A percentile compares a stretch with the other conserved stretches of the same genome.
Evolutionary conservation across 2,329 filamentous ascomycete species (phyloP).

Genomic region (Penicillium hordei): DNA sequence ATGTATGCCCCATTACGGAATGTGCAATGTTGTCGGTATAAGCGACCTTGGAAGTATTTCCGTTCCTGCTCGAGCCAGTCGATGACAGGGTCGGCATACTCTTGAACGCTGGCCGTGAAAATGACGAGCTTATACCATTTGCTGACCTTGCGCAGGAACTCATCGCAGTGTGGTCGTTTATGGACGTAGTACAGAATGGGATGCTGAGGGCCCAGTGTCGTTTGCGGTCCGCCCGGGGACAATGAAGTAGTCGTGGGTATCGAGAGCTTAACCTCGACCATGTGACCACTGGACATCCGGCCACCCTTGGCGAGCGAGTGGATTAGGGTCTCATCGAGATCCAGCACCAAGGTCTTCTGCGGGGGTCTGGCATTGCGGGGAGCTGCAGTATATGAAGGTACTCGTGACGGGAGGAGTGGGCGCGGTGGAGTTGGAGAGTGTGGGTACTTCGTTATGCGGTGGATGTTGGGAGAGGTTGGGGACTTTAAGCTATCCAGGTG

Average conservation of each 20-base stretch:
- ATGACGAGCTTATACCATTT: conserved; percentile 98
- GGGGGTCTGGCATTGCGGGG: conserved; percentile 50
- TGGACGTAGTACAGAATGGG: conserved; percentile 98
- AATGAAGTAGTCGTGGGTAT: conserved; percentile 42
- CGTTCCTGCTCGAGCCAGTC: conserved; percentile 97
- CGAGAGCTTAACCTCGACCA: conserved; percentile 89
- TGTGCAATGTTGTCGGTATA: conserved; percentile 97
- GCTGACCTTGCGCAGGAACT: conserved; percentile 88
- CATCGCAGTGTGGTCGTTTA: conserved; percentile 94
- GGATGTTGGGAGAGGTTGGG: conserved; percentile 74
- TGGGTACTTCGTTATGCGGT: conserved; percentile 80
- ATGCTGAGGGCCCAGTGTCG: conserved; percentile 76
- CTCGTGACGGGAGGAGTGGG: conserved; percentile 82
- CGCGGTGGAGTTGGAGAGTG: conserved; percentile 84
- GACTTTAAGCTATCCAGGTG: conserved; percentile 84
- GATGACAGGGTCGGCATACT: conserved; percentile 97
- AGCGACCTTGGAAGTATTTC: conserved; percentile 91
- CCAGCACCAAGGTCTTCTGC: conserved; percentile 91
- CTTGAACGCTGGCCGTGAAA: conserved; percentile 96
- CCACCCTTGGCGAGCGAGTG: conserved; percentile 97
- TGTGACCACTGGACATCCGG: conserved; percentile 92
- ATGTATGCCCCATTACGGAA: conserved; percentile 95
- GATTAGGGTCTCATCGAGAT: conserved; percentile 95
- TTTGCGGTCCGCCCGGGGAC: conserved; percentile 56
- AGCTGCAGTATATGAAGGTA: conserved; percentile 76